Evolutionary conservation across 108 stramenopile genomes (phyloP).

Genomic region (Cyclotella choctawhatcheeana): DNA sequence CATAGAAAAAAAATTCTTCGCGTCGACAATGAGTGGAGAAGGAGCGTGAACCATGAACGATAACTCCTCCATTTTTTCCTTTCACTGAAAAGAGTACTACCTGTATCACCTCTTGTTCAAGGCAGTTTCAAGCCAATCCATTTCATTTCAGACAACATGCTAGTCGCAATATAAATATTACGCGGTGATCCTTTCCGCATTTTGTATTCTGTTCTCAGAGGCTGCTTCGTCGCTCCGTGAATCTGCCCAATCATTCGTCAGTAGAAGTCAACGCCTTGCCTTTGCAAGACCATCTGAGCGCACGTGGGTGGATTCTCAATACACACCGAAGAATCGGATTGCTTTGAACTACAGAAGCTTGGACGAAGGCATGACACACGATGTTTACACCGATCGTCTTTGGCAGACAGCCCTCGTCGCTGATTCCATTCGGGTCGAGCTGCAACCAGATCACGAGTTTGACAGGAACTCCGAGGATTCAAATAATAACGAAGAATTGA

Average conservation of each 20-base stretch:
- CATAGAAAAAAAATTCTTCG: too few relatives aligned
- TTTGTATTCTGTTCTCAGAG: too few relatives aligned
- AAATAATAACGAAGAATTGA: constrained; percentile 15
- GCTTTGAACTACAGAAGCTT: constrained; percentile 5
- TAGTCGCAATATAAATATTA: background rate
- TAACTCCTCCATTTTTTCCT: too few relatives aligned
- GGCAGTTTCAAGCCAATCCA: too few relatives aligned
- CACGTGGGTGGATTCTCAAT: background rate
- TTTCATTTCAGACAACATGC: background rate
- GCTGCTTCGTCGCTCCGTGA: constrained; percentile 1
- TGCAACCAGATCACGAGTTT: background rate
- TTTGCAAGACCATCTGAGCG: background rate
- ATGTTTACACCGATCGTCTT: constrained; percentile 20
- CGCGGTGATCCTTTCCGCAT: too few relatives aligned
- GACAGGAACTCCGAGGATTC: background rate
- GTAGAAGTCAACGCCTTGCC: background rate
- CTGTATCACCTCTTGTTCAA: too few relatives aligned
- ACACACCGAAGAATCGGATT: background rate
- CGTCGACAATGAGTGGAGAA: too few relatives aligned
- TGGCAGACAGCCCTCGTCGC: constrained; percentile 25
- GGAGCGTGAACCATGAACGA: too few relatives aligned
- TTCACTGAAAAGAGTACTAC: too few relatives aligned
- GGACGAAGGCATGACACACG: constrained; percentile 4
- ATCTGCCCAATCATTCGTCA: background rate
- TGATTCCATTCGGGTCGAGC: background rate